Percentiles rank a stretch among this genome's conserved stretches.
Conservation (phyloP, 345 rosid species). For the Eucalyptus rudis region DNA sequence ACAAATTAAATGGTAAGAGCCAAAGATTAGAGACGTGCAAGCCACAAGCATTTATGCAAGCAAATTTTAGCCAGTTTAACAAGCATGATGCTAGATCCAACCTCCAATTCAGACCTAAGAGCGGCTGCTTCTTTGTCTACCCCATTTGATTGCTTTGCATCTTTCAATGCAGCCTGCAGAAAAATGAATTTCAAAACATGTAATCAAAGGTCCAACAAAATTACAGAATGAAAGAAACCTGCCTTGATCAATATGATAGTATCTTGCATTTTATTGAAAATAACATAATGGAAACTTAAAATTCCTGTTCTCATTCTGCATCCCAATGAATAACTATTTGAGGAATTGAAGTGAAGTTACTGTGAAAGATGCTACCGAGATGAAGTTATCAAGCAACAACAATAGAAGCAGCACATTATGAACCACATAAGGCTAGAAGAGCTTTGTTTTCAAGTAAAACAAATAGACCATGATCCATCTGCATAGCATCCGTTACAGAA, state of each 20-base stretch:
- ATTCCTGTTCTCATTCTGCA: neutral
- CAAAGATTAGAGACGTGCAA: neutral
- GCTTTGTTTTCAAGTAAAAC: neutral
- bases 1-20: neutral
- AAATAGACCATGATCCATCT: neutral
- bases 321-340: neutral
- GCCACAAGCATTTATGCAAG: neutral
- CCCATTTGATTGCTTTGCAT: slow-evolving; percentile 55
- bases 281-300: neutral
- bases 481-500: neutral
- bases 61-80: neutral
- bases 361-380: neutral
- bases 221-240: neutral
- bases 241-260: neutral
- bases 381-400: neutral
- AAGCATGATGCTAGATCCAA: neutral
- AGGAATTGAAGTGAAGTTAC: neutral
- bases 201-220: neutral
- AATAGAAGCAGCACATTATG: neutral
- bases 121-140: slow-evolving; percentile 50
- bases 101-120: slow-evolving; percentile 76
- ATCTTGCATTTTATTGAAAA: neutral
- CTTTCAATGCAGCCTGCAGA: slow-evolving; percentile 82
- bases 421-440: neutral
- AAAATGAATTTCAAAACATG: neutral